These are phyloP conservation scores for Chrysoporthe deuterocubensis DNA, from an alignment of 2,329 filamentous ascomycete species.

Conservation along the genomic window DNA sequence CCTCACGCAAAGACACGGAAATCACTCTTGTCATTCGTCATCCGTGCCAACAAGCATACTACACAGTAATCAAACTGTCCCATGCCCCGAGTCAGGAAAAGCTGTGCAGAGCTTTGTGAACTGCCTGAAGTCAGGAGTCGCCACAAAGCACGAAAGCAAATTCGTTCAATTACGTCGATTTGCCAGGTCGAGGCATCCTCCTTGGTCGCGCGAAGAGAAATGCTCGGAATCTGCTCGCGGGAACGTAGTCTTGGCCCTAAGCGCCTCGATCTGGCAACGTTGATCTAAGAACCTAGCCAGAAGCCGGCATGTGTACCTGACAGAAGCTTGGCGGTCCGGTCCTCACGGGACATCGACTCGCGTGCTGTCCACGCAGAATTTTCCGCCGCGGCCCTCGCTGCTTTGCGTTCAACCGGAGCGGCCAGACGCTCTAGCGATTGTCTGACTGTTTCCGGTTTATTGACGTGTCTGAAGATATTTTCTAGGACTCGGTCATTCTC, in stretches of 20 bases:
- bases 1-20: neutral
- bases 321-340: constrained; percentile 7
- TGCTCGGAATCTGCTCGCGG: constrained; percentile 13
- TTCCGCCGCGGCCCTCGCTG: neutral
- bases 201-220: neutral
- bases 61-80: neutral
- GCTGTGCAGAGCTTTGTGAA: constrained; percentile 1
- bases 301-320: constrained; percentile 6
- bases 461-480: constrained; percentile 18
- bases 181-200: neutral
- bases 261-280: neutral
- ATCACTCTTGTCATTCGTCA: constrained; percentile 13
- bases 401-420: neutral
- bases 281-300: neutral
- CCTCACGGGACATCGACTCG: neutral
- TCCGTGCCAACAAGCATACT: constrained; percentile 5
- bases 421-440: constrained; percentile 6
- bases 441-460: constrained; percentile 25
- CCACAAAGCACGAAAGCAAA: neutral
- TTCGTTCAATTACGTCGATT: constrained; percentile 7
- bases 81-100: constrained; percentile 14
- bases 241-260: neutral
- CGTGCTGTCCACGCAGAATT: neutral
- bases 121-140: neutral
- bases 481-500: constrained; percentile 26